Evolutionary conservation across 2,329 filamentous ascomycete species (phyloP), one percentile per base, ranked within the genome.

Genomic region (Aureobasidium melanogenum): DNA sequence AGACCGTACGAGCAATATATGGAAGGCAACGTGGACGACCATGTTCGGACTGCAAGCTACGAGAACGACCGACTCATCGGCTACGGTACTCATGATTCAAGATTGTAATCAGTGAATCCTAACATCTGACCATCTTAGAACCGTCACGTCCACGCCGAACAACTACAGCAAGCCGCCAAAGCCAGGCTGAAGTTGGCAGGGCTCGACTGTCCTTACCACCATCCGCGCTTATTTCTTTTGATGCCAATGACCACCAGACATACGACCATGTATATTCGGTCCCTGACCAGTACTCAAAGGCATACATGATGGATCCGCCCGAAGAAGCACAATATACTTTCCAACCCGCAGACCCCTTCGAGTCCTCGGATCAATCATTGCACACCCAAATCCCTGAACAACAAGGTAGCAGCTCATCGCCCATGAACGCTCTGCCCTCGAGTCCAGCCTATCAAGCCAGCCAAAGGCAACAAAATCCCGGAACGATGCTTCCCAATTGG

Each of bases 381-480:
- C 8, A 15, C 41, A 36, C 46, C 6, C 39, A 46, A 12, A 5
- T 38, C 5, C 22, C n/a, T 30, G 41, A 26, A 30, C 38, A 22
- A 38, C 54, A 46, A 39, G 59, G 19, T 12, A 52, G 24, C 17
- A 48, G 41, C n/a, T 52, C 59, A 30, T 61, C 48, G 4, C 41
- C 59, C 2, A 3, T 17, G 14, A 39, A 19, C 12, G 59, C 50
- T 12, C 15, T 30, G 14, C 32, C 48, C 15, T 78, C 76, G 2
- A 78, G 76, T 63, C 76, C 76, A 34, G 69, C 73, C 2, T 69
- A 75, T 51, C 70, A 64, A 43, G 75, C 75, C 17, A 69, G 71
- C 34, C 72, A 71, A 61, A 67, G 74, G 39, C 68, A 66, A 24
- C 56, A 50, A 12, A 39, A 59, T 10, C n/a, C 58, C 39, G 28